Evolutionary conservation across 257 asterid species (phyloP).

Genomic region (Solanum neorickii): DNA sequence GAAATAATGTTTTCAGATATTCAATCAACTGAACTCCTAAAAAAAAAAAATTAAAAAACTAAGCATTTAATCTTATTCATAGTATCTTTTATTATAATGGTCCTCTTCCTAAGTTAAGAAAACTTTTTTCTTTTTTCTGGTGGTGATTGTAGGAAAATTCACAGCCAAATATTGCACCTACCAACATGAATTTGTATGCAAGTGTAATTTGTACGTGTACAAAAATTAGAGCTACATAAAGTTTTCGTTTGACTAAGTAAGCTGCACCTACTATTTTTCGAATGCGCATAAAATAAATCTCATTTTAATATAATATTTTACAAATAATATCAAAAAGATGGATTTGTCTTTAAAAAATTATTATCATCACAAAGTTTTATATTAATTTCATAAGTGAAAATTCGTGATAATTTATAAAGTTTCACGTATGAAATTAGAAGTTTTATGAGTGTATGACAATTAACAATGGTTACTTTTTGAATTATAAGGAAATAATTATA

Average conservation of each 20-base stretch:
- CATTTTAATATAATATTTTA: neutral
- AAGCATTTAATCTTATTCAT: neutral
- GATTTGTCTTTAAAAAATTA: neutral
- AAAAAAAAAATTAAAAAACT: too few species aligned
- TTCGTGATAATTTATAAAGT: rapidly evolving
- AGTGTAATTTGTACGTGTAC: neutral
- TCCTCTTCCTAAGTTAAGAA: neutral
- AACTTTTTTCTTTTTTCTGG: neutral
- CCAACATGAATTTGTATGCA: neutral
- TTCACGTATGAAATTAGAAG: neutral
- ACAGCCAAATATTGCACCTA: slow-evolving; percentile 8
- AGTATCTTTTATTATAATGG: neutral
- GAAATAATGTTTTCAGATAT: neutral
- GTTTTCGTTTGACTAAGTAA: neutral
- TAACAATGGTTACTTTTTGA: neutral
- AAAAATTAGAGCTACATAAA: neutral
- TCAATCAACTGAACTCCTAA: neutral
- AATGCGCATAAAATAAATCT: neutral
- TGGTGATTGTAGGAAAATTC: slow-evolving; percentile 3
- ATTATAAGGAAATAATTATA: neutral
- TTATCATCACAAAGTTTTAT: neutral
- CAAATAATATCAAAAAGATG: neutral
- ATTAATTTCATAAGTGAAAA: neutral
- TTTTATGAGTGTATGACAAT: neutral
- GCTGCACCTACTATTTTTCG: neutral